Evolutionary conservation across 2,329 filamentous ascomycete species (phyloP), one percentile per base, ranked within the genome.

Genomic region (Teratosphaeria destructans): DNA sequence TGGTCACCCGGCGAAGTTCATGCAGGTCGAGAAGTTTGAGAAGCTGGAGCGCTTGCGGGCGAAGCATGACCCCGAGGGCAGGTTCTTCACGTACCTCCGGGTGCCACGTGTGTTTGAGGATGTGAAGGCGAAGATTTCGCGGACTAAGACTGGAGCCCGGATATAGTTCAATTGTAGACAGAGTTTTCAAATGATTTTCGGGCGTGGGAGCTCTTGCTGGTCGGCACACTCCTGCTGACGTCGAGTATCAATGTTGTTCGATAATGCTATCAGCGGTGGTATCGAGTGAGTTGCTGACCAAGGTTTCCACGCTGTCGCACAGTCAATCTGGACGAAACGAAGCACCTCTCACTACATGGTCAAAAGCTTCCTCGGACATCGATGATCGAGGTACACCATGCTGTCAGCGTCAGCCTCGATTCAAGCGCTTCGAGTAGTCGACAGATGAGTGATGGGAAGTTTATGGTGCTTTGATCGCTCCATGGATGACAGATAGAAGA

Each of bases 1-100:
- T 65, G 66, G 71, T 10, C 72, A 79, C 5, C 68, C 68, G 61
- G 77, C 78, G 0, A 75, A 69, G 62, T 83, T 78, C 66, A 83
- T 81, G 81, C 69, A 70, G 3, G 71, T 75, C 4, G 71, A 76
- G 55, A 70, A 77, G 43, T 78, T 71, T 2, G 64, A 64, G 56
- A 74, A 66, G 58, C 59, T 83, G 57, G 77, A 75, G 74, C 69
- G 73, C 19, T 66, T 82, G 29, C 68, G 77, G 59, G 67, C 64
- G 62, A 73, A 71, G 61, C 78, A 77, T 74, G 77, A 81, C 68
- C 75, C 76, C 3, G 61, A 73, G 47, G 77, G 76, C 5, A 61
- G 69, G 65, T 62, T 77, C 61, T 68, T 70, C 62, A 79, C 79
- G 1, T 82, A 78, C 64, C 69, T 82, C 5, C 16, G 43, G n/a